Base-by-base conservation (phyloP, 441 rosid species). In the Melastoma candidum region DNA sequence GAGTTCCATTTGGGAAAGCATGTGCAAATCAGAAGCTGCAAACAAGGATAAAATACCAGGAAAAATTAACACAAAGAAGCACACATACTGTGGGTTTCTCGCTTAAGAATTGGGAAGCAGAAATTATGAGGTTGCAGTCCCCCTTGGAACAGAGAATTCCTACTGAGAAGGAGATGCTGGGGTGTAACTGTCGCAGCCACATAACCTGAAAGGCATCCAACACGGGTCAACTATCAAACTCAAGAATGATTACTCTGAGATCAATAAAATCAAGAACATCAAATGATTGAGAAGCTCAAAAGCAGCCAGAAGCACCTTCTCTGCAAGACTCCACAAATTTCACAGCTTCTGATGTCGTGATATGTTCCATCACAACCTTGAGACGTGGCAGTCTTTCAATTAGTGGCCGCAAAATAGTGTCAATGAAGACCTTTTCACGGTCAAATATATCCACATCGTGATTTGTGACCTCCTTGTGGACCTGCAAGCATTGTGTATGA, bases 151-250 rank as follows among this genome's bases (percentile, higher is more conserved):
- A 90, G 58, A 49, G 79, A 76, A 55, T 88, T 88, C 61, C 94
- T 78, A 53, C 85, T 92, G 45, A 92, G 94, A 68, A 85, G 77
- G 62, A 88, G 89, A 74, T 92, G 98, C 55, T 88, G 95, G 24
- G 97, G 95, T 25, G 95, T 84, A 63, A 92, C 97, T 49, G 97
- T 92, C 56, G 92, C 98, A 26, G 94, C 97, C 29, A 88, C 77
- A 65, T 1, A 64, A 17, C 90, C 98, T 92, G 56, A 14, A 52
- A 52, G 43, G 53, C 11, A 70, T 41, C 29, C 49, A 7, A 44
- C 29, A 47, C 7, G 41, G 6, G 10, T 26, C 46, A 45, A 41
- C 39, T 52, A 3, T 14, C 56, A 36, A 24, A 32, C 8, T 4
- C 41, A 9, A 36, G 41, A 36, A 4, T 36, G 41, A 9, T 36